A percentile compares a stretch with the other conserved stretches of the same genome.
These are phyloP conservation scores for Lachnellula cervina DNA, from an alignment of 2,329 filamentous ascomycete species.

Conservation along the genomic window DNA sequence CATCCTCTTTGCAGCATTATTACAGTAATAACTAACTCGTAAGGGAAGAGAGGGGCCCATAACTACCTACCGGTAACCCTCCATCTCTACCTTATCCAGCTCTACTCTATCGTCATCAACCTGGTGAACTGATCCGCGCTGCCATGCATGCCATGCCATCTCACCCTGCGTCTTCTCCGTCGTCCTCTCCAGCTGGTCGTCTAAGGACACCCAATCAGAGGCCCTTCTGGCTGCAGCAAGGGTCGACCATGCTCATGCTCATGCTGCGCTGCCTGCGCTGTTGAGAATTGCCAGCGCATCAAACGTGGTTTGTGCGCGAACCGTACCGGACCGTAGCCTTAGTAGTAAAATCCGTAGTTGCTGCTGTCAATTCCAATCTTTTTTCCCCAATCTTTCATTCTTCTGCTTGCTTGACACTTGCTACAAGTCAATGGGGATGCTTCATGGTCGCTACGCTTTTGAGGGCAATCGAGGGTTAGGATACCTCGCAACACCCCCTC, in stretches of 20 bases:
- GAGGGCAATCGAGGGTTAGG: no score
- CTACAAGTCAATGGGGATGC: not conserved
- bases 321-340: slow-evolving; percentile 15
- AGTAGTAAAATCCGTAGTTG: slow-evolving; percentile 9
- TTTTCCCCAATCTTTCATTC: slow-evolving; percentile 2
- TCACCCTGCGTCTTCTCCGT: not conserved
- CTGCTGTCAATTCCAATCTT: slow-evolving; percentile 1
- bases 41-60: not conserved
- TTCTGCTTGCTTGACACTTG: not conserved
- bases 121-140: slow-evolving; percentile 9
- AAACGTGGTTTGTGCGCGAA: slow-evolving; percentile 27
- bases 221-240: slow-evolving; percentile 3
- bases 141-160: not conserved
- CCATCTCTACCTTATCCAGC: not conserved
- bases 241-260: slow-evolving; percentile 12
- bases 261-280: no score
- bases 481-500: no score
- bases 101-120: slow-evolving; percentile 6
- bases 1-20: no score
- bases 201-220: not conserved
- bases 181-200: not conserved
- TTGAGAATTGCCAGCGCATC: slow-evolving; percentile 26
- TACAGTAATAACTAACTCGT: no score
- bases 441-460: no score
- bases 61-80: not conserved